Base-by-base conservation (phyloP, 306 rosid species). In the Rubus parviflorus region DNA sequence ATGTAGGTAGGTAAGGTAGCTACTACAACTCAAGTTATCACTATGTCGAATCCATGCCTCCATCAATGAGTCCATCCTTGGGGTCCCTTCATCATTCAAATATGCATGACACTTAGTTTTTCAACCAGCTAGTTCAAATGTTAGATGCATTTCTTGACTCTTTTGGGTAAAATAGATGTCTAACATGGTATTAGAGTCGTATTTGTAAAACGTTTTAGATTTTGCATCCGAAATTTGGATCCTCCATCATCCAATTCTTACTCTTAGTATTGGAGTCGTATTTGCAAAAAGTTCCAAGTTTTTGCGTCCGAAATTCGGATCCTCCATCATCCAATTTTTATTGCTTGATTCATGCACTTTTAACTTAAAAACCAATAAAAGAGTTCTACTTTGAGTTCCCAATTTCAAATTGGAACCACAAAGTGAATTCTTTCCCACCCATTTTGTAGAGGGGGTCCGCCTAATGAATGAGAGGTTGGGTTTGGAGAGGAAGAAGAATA, bases 381-480 rank as follows among this genome's bases (percentile, higher is more conserved):
- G 38, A 23, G 16, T 23, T 23, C 38, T 3, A 58, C 16, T 23
- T 10, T 57, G 37, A 60, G 66, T 16, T 16, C 68, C 68, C 68
- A 37, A 30, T 30, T 25, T 61, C 67, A 61, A 61, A 14, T 61
- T 30, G 40, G 67, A 30, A 61, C 46, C 20, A 62, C 10, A 62
- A n/a, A 19, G 30, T 19, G 30, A 19, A 41, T 64, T 65, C 25
- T 40, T 8, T 42, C 52, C 71, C 52, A 67, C 52, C 52, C 23
- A 67, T 19, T 19, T 67, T 42, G 30, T 42, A 42, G 30, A 41
- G 71, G 37, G 49, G 71, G 51, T 67, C 71, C 9, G 20, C 51
- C 3, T 19, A 66, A 67, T 67, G 71, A 67, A 67, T 67, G 71
- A 19, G 71, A 42, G 30, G 71, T 67, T 67, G 25, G 71, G 71